These are phyloP conservation scores for Sergeia podlipaevii DNA, from an alignment of 208 protist genomes.

Conservation along the genomic window DNA sequence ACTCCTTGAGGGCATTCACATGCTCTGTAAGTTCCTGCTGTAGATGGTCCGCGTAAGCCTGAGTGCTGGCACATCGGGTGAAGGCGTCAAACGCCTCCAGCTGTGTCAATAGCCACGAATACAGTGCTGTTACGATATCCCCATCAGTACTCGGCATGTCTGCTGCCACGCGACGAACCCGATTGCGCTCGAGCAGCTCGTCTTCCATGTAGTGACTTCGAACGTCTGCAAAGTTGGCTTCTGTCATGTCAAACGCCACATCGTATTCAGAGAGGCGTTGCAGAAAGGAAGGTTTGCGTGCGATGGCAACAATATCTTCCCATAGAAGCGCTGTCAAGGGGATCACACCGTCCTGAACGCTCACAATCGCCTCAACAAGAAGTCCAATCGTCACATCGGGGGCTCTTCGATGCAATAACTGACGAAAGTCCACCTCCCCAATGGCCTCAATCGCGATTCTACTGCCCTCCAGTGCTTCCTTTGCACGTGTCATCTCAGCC, in stretches of 20 bases:
- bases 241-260: conserved; percentile 30
- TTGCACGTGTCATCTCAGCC: conserved; percentile 30
- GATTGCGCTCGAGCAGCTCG: conserved; percentile 11
- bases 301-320: conserved; percentile 28
- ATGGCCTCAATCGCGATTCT: conserved; percentile 15
- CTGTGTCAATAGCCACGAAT: conserved; percentile 46
- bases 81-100: conserved; percentile 29
- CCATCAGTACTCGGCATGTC: not conserved
- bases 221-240: conserved; percentile 20
- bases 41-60: conserved; percentile 33
- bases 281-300: conserved; percentile 34
- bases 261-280: conserved; percentile 34
- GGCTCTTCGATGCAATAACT: conserved; percentile 5
- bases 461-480: conserved; percentile 14
- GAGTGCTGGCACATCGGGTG: conserved; percentile 25
- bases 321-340: conserved; percentile 17
- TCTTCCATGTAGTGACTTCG: conserved; percentile 16
- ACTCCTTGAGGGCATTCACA: conserved; percentile 31
- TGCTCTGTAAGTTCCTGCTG: conserved; percentile 39
- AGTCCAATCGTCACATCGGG: conserved; percentile 18
- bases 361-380: conserved; percentile 28
- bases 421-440: conserved; percentile 15
- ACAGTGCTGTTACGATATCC: conserved; percentile 18
- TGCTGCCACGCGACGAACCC: conserved; percentile 10
- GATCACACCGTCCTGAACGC: conserved; percentile 26